Evolutionary conservation across 2,329 filamentous ascomycete species (phyloP).

Genomic region (Penicillium janthinellum): DNA sequence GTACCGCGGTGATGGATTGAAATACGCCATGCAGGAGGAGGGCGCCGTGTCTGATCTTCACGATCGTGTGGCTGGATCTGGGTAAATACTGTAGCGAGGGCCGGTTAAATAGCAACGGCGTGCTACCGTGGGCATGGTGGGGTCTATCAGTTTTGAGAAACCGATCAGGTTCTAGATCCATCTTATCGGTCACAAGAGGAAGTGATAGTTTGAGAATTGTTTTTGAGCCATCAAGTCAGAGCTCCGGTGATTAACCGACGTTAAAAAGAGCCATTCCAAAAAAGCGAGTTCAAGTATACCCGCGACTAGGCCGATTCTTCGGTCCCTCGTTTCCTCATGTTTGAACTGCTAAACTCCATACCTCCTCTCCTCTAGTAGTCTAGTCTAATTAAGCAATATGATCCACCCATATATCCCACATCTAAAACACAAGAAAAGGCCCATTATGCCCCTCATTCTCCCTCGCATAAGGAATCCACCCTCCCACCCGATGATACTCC

Average conservation of each 20-base stretch:
- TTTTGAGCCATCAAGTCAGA: too few species aligned
- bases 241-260: too few species aligned
- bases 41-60: not conserved
- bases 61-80: not conserved
- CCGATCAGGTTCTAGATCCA: too few species aligned
- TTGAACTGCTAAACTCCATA: not conserved
- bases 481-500: conserved; percentile 19
- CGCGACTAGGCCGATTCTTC: too few species aligned
- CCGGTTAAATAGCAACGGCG: not conserved
- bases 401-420: not conserved
- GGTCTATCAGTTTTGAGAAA: too few species aligned
- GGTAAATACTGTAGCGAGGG: not conserved
- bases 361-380: not conserved
- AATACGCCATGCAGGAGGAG: not conserved
- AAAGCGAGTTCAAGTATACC: too few species aligned
- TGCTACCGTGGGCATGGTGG: too few species aligned
- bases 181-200: too few species aligned
- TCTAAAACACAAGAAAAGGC: conserved; percentile 8
- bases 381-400: too few species aligned
- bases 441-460: conserved; percentile 10
- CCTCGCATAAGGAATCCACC: conserved; percentile 13
- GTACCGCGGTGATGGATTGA: not conserved
- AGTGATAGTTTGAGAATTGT: too few species aligned
- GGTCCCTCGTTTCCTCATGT: too few species aligned
- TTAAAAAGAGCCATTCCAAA: too few species aligned